Base-by-base conservation (phyloP, 1,284 basidiomycete genomes). In the Puccinia hordei region DNA sequence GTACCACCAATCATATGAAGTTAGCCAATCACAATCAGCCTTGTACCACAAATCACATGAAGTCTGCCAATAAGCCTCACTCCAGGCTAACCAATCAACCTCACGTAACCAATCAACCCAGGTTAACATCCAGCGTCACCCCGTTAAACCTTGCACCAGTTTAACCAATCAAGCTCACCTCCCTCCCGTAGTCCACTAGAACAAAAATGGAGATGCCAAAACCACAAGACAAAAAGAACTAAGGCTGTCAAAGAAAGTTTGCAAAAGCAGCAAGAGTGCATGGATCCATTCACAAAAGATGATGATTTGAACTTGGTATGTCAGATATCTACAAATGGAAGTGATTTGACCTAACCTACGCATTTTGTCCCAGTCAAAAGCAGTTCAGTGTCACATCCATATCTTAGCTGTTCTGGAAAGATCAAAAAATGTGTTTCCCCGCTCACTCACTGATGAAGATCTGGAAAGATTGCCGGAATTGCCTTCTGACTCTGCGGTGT, bases 371-470 rank as follows among this genome's bases (percentile, higher is more conserved):
- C 3, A 72, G 69, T 72, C 38, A 2, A 72, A 55, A 33, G 69
- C 69, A 19, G n/a, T 44, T 33, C 69, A 72, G 9, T 0, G 12
- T 1, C 69, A 72, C 35, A 53, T 72, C 35, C 69, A 46, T 9
- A 53, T 33, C 9, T 46, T 72, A 8, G 22, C 13, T 6, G 46
- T 44, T 9, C 30, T 53, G 24, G 17, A 27, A 19, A 49, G 69
- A 46, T 19, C 19, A 6, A 72, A 72, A n/a, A 49, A 27, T 44
- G 12, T 9, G 0, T 72, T 72, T n/a, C 69, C 69, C 24, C 30
- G 46, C 30, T 72, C 71, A 53, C 71, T 51, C 35, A 53, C 71
- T 1, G 10, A n/a, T 35, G 51, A 73, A 55, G 71, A 73, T 38
- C 71, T 73, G 13, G 49, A 55, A 8, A 57, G 35, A 10, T 22